These are phyloP conservation scores for Cyclanthera cordifolia DNA, from an alignment of 306 rosid genomes.

Conservation along the genomic window DNA sequence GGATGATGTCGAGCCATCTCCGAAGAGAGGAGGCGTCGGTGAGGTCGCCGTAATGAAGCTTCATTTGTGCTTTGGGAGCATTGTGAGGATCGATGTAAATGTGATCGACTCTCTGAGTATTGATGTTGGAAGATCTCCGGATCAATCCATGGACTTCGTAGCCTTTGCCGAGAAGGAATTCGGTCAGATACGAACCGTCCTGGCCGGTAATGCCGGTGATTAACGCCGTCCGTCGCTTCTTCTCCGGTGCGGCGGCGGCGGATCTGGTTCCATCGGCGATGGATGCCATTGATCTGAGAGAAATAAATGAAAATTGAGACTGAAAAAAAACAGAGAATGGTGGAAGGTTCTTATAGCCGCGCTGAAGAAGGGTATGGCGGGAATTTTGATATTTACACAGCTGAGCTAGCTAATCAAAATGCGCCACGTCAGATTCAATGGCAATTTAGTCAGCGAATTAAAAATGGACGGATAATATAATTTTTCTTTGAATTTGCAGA, in stretches of 20 bases:
- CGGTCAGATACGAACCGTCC: constrained; percentile 94
- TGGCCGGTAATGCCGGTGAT: constrained; percentile 96
- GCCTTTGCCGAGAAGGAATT: constrained; percentile 67
- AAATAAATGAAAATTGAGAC: no score
- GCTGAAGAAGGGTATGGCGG: no score
- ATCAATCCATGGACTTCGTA: constrained; percentile 91
- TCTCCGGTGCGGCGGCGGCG: constrained; percentile 12
- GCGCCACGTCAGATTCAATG: no score
- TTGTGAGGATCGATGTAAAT: constrained; percentile 98
- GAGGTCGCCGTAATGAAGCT: constrained; percentile 98
- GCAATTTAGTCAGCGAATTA: no score
- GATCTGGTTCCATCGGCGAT: constrained; percentile 31
- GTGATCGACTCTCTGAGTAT: constrained; percentile 92
- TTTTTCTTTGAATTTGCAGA: no score
- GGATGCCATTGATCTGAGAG: constrained; percentile 45
- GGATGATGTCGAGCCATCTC: constrained; percentile 83
- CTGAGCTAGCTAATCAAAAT: no score
- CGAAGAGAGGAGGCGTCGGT: constrained; percentile 97
- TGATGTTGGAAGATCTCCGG: constrained; percentile 92
- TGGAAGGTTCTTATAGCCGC: background rate
- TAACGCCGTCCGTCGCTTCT: constrained; percentile 48
- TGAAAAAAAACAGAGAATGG: no score
- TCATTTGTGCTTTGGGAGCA: constrained; percentile 87
- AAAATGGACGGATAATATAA: no score
- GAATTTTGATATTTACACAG: no score